Conservation (phyloP, 306 rosid genomes). For the Cicer pinnatifidum region DNA sequence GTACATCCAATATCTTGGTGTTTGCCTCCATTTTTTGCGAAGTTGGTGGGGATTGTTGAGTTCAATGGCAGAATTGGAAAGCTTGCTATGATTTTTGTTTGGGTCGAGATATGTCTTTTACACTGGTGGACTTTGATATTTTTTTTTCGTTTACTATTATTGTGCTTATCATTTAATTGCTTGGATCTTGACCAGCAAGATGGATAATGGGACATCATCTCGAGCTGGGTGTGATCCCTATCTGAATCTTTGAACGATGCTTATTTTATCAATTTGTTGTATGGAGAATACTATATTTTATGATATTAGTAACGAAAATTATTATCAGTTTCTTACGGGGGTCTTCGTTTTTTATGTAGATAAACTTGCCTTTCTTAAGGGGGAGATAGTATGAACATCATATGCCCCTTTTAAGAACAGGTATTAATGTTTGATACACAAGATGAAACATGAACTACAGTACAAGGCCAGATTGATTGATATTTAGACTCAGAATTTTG, state of each 20-base stretch:
- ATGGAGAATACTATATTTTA: constrained; percentile 31
- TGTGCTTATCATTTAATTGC: constrained; percentile 30
- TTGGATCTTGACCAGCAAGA: constrained; percentile 49
- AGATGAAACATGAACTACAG: too few species aligned
- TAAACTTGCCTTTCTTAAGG: too few species aligned
- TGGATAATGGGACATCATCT: constrained; percentile 39
- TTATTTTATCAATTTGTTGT: constrained; percentile 41
- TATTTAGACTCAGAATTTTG: too few species aligned
- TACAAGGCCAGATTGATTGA: too few species aligned
- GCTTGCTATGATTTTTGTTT: constrained; percentile 50
- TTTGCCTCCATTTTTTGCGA: constrained; percentile 33
- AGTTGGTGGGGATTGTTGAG: constrained; percentile 23
- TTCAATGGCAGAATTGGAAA: constrained; percentile 35
- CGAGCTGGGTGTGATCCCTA: constrained; percentile 26
- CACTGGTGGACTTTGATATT: constrained; percentile 31
- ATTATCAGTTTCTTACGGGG: neutral
- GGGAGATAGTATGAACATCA: too few species aligned
- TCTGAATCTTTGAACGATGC: constrained; percentile 28
- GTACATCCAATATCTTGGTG: constrained; percentile 5
- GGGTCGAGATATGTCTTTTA: constrained; percentile 38
- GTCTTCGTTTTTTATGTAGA: too few species aligned
- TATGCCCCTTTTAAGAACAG: too few species aligned
- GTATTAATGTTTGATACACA: too few species aligned
- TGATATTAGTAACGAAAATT: constrained; percentile 15
- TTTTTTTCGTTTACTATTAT: constrained; percentile 27